Conservation (phyloP, 768 basidiomycete species). For the Termitomyces sp. region DNA sequence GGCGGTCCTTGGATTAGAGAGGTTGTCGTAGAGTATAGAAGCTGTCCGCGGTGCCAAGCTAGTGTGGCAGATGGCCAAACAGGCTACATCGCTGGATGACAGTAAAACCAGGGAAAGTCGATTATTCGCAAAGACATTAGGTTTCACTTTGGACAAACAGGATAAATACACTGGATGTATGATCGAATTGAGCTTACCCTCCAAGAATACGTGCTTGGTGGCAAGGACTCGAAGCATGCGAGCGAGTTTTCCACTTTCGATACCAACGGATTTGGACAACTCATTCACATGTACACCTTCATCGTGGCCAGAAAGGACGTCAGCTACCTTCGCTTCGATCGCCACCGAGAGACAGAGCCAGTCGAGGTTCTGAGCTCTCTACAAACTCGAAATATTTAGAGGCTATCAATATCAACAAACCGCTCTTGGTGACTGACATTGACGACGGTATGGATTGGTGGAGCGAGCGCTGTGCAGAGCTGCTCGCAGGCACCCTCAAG, state of each 20-base stretch:
- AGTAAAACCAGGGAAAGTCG: constrained; percentile 29
- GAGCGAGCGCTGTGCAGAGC: constrained; percentile 17
- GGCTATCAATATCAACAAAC: background rate
- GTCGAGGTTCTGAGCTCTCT: constrained; percentile 11
- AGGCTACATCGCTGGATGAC: constrained; percentile 19
- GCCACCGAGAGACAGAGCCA: constrained; percentile 18
- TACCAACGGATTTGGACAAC: background rate
- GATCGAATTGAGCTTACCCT: constrained; percentile 21
- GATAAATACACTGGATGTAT: background rate
- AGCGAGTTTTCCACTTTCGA: constrained; percentile 25
- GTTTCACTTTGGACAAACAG: constrained; percentile 20
- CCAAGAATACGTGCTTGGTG: constrained; percentile 28
- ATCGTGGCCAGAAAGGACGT: constrained; percentile 22
- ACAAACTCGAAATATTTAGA: background rate
- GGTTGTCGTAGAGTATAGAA: constrained; percentile 5
- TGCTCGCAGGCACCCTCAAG: constrained; percentile 26
- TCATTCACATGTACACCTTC: constrained; percentile 21
- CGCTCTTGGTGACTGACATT: constrained; percentile 17
- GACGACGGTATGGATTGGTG: constrained; percentile 18
- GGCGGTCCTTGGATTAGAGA: constrained; percentile 13
- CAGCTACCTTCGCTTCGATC: constrained; percentile 19
- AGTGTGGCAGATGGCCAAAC: constrained; percentile 16
- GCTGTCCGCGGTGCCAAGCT: constrained; percentile 3
- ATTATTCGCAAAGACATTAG: constrained; percentile 36
- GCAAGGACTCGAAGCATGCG: constrained; percentile 26